Base-by-base conservation (phyloP, 257 asterid genomes). In the Plantago ovata region DNA sequence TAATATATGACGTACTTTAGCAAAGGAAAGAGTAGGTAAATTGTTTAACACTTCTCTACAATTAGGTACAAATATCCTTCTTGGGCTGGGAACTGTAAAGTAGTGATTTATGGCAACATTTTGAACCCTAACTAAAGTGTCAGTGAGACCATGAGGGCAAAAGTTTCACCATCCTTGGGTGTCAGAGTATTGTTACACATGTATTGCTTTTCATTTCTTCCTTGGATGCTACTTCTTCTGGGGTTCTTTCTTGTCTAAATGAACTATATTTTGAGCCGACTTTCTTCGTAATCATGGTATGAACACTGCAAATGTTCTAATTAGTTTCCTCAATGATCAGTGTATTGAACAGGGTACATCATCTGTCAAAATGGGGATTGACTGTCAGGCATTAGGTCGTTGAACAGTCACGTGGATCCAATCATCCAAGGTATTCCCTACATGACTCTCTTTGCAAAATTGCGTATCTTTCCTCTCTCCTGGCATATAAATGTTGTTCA, bases 321-420 rank as follows among this genome's bases (percentile, higher is more conserved):
- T 42, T 36, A 3, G 53, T 56, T 53, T 53, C 33, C 63, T 48
- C 60, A 66, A 21, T 44, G 56, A 53, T 20, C 80, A 87, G 94
- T 77, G 91, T 75, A 84, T 84, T 21, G 96, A 87, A 80, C 88
- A 87, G 64, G 87, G 92, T 46, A 87, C 79, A 58, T 54, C 84
- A 40, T 67, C 82, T 24, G 77, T 70, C 68, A 39, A 83, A 41
- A 39, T 56, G 39, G 65, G 66, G 61, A 73, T 61, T 58, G 53
- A 53, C 70, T 62, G 24, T 60, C 72, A 68, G 60, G 36, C 65
- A 4, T 57, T 63, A 79, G 71, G 58, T 43, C 70, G 41, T 51
- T 42, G 58, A 63, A 60, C 45, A 41, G 46, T 65, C 38, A 60
- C 61, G 40, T 66, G 57, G n/a, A n/a, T n/a, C n/a, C n/a, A n/a